Evolutionary conservation across 2,329 filamentous ascomycete species (phyloP).

Genomic region (Clonostachys sp.): DNA sequence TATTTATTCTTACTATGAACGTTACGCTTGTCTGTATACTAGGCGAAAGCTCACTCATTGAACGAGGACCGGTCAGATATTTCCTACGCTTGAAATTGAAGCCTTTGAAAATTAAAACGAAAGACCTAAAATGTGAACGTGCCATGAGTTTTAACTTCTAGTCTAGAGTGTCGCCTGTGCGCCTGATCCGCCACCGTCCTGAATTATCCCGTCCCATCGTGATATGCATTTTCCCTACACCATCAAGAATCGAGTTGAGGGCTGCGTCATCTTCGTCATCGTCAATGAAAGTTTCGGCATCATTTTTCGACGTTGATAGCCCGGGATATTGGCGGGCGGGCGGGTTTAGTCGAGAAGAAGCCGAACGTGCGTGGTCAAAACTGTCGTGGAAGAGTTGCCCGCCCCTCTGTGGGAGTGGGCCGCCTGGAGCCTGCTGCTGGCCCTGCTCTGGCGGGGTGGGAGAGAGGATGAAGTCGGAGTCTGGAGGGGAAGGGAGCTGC

Average conservation of each 20-base stretch:
- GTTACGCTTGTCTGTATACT: too few relatives aligned
- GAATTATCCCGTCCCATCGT: constrained; percentile 28
- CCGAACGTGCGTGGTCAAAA: too few relatives aligned
- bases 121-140: too few relatives aligned
- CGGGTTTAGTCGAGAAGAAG: too few relatives aligned
- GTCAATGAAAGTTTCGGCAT: neutral
- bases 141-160: neutral
- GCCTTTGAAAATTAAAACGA: too few relatives aligned
- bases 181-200: constrained; percentile 33
- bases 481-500: neutral
- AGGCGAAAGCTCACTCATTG: too few relatives aligned
- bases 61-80: too few relatives aligned
- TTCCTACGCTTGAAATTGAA: too few relatives aligned
- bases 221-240: constrained; percentile 24
- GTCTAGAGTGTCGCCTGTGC: constrained; percentile 4
- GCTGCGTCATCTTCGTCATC: constrained; percentile 2
- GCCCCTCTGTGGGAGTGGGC: too few relatives aligned
- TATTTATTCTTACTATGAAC: too few relatives aligned
- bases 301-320: neutral
- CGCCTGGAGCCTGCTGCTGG: neutral
- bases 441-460: neutral
- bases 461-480: neutral
- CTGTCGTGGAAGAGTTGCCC: too few relatives aligned
- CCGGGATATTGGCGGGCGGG: too few relatives aligned
- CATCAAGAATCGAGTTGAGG: constrained; percentile 27